Base-by-base conservation (phyloP, 257 asterid species). In the Paulownia fortunei region DNA sequence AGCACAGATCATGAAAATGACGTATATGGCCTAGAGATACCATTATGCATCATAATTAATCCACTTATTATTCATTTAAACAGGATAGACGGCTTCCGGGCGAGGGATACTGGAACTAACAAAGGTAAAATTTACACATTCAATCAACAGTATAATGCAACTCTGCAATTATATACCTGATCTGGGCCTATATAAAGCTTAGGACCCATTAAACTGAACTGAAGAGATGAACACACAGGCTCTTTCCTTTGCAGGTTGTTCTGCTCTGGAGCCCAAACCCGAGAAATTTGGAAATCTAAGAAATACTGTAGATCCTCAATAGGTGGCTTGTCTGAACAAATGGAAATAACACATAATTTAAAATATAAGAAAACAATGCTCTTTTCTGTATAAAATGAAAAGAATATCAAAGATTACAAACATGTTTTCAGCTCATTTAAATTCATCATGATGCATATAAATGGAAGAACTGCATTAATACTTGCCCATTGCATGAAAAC, bases 171-270 rank as follows among this genome's bases (percentile, higher is more conserved):
- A 58, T 27, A 58, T 88, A 96, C 99, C 99, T 96, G 99, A 88
- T 96, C 97, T 6, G 96, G 94, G 82, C 97, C 92, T 72, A 96
- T 88, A 69, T 89, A 92, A 36, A 96, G 99, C 87, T 96, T 96
- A 69, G 99, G 98, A 42, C 99, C 98, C 96, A 96, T 96, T 87
- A 96, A 88, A 78, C 99, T 96, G 89, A 96, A 93, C 84, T 93
- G 98, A 60, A 96, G 97, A 56, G 91, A 86, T 6, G 89, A 72
- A 67, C 99, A 96, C 6, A 96, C 99, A 7, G 99, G 99, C 82
- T 88, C 99, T 87, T 96, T 96, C 70, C 99, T 74, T 56, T 89
- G 98, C 76, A 89, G 87, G 76, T 83, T 90, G 82, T 89, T 96
- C 82, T 86, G 97, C 85, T 96, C 99, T 12, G 99, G 99, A 73